Evolutionary conservation across 2,329 filamentous ascomycete genomes (phyloP).

Genomic region (Amphichorda felina): DNA sequence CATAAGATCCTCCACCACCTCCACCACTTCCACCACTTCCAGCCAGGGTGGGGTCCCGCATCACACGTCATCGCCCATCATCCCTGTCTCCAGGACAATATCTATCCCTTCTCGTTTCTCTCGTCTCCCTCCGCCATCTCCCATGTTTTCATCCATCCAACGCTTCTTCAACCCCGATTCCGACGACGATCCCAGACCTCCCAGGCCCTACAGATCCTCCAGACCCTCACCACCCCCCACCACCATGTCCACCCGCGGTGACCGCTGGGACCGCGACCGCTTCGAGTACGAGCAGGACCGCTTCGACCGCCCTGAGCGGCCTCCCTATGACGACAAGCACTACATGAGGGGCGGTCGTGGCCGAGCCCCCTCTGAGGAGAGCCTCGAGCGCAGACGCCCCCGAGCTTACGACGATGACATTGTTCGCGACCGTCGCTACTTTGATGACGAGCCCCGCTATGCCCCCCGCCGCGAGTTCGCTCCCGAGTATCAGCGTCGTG

Average conservation of each 20-base stretch:
- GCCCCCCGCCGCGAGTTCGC: constrained; percentile 16
- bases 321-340: constrained; percentile 42
- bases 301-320: constrained; percentile 17
- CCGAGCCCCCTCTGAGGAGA: constrained; percentile 37
- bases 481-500: constrained; percentile 38
- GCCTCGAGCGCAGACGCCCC: constrained; percentile 29
- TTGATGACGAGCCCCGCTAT: constrained; percentile 41
- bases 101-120: background rate
- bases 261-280: constrained; percentile 45
- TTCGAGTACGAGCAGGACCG: constrained; percentile 18
- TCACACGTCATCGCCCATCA: constrained; percentile 4
- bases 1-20: no score
- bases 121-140: no score
- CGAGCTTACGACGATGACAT: constrained; percentile 32
- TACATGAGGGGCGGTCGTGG: constrained; percentile 19
- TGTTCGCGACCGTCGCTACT: constrained; percentile 37
- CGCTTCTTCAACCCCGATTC: background rate
- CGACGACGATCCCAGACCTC: no score
- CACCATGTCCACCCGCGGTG: constrained; percentile 9
- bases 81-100: background rate
- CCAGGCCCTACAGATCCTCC: no score
- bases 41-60: background rate
- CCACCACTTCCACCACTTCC: no score
- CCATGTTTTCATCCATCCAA: no score
- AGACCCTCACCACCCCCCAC: background rate